These are phyloP conservation scores for Aspergillus novoparasiticus DNA, from an alignment of 2,329 filamentous ascomycete genomes.

Conservation along the genomic window DNA sequence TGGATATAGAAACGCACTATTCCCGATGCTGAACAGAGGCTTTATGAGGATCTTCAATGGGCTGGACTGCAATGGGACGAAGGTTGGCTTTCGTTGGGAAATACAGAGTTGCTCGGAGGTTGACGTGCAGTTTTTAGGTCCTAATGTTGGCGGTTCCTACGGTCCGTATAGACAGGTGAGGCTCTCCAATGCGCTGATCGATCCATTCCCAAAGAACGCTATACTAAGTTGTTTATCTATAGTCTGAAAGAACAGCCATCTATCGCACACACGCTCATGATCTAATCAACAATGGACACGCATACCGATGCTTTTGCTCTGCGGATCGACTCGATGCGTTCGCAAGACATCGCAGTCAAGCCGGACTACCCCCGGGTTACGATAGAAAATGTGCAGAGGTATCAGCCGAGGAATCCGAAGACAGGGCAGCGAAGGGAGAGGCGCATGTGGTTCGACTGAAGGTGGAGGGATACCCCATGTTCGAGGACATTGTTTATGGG, in stretches of 20 bases:
- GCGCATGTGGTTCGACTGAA: constrained; percentile 76
- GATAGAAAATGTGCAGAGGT: constrained; percentile 74
- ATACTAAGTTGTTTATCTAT: not conserved
- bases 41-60: constrained; percentile 84
- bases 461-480: constrained; percentile 64
- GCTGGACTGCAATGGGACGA: constrained; percentile 92
- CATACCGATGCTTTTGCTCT: constrained; percentile 93
- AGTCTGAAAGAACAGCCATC: constrained; percentile 76
- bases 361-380: constrained; percentile 63
- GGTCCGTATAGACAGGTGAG: constrained; percentile 83
- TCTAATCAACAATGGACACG: constrained; percentile 70
- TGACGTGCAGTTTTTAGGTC: constrained; percentile 55
- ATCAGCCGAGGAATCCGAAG: constrained; percentile 66
- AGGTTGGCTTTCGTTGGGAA: constrained; percentile 52
- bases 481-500: constrained; percentile 81
- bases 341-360: constrained; percentile 63
- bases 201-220: not conserved
- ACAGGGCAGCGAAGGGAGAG: constrained; percentile 69
- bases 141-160: constrained; percentile 75
- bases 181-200: not conserved
- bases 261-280: constrained; percentile 72
- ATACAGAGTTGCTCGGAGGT: constrained; percentile 3
- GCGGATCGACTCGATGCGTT: constrained; percentile 69
- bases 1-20: constrained; percentile 73
- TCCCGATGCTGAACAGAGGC: constrained; percentile 71